A percentile compares a stretch with the other conserved stretches of the same genome.
Conservation (phyloP, 345 rosid genomes). For the Gossypium mustelinum region DNA sequence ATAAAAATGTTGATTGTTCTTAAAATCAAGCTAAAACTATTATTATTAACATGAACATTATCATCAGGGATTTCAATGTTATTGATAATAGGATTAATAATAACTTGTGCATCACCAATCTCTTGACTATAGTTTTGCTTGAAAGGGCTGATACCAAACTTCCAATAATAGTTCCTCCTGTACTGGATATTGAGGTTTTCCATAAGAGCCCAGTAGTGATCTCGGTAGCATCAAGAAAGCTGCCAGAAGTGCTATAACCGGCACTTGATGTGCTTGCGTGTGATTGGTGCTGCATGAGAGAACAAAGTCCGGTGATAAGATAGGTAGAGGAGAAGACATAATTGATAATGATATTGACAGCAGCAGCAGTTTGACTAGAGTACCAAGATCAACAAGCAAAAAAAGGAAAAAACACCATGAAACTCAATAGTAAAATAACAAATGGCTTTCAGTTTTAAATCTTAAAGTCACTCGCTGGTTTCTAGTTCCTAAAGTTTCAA, state of each 20-base stretch:
- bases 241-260: constrained; percentile 54
- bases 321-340: neutral
- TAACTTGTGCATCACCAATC: constrained; percentile 13
- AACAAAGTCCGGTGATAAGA: constrained; percentile 27
- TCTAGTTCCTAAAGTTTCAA: too few relatives aligned
- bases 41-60: constrained; percentile 18
- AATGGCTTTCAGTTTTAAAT: constrained; percentile 21
- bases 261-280: constrained; percentile 71
- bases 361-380: neutral
- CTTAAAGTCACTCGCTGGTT: constrained; percentile 47
- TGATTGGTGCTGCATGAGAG: constrained; percentile 68
- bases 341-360: neutral
- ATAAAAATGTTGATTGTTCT: constrained; percentile 40
- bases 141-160: constrained; percentile 57
- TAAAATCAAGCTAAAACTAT: constrained; percentile 29
- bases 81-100: too few relatives aligned
- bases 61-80: constrained; percentile 30
- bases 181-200: constrained; percentile 57
- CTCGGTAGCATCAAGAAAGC: constrained; percentile 59
- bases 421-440: too few relatives aligned
- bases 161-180: constrained; percentile 58
- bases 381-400: too few relatives aligned
- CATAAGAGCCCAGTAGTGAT: constrained; percentile 69
- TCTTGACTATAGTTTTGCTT: constrained; percentile 43
- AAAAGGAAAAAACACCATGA: too few relatives aligned